Base-by-base conservation (phyloP, 1,284 basidiomycete species). In the Flammula alnicola region DNA sequence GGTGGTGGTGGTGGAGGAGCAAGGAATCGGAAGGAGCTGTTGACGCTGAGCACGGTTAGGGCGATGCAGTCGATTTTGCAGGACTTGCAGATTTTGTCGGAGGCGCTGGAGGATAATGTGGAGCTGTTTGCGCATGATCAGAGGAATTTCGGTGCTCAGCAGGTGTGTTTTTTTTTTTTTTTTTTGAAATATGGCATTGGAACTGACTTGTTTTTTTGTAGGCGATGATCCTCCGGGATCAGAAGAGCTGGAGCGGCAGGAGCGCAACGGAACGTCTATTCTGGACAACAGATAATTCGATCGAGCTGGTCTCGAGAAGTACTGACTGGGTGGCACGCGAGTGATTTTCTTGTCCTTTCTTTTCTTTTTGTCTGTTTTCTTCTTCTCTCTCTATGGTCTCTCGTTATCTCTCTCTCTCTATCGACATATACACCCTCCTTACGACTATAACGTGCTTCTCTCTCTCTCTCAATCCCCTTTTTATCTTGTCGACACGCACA, bases 221-320 rank as follows among this genome's bases (percentile, higher is more conserved):
- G 88, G 93, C 93, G 16, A 93, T 95, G 83, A 92, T 97, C 51
- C 75, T 97, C 12, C 80, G 94, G 26, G 88, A 94, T 62, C 95
- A 98, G 70, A 93, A 93, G 70, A 88, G 87, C 63, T 97, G 94
- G 94, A 95, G 85, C 54, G 84, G 84, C 17, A 78, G 92, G 46
- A 93, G 90, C 57, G 84, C 90, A 12, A 94, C 89, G 19, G 94
- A 97, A 66, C 79, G 88, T 39, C 69, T 92, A 52, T 95, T 95
- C 72, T 95, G 91, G 84, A 91, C 89, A 44, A 86, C 86, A 48
- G 91, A 94, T 62, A 86, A 89, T 64, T 88, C 90, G 11, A 86
- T 91, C 55, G 91, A 91, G 72, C 79, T 93, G 58, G 86, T 86
- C 52, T 81, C 84, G 42, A 79, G 90, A 56, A 91, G 88, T 69